Evolutionary conservation across 768 basidiomycete genomes (phyloP).

Genomic region (Tylopilus felleus): DNA sequence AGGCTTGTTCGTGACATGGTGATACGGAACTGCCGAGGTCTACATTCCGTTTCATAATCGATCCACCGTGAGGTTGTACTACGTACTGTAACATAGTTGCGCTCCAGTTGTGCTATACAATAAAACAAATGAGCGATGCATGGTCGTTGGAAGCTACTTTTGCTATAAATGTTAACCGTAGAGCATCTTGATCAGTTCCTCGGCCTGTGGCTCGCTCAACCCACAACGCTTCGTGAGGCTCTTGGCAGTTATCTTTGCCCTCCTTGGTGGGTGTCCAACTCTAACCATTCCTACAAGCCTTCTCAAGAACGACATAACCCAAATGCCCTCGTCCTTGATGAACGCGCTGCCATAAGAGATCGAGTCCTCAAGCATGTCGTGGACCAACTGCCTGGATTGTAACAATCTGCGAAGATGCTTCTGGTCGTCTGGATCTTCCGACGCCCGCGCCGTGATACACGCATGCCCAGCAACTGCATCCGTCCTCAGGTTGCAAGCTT

Average conservation of each 20-base stretch:
- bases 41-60: slow-evolving; percentile 4
- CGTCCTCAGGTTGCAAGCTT: slow-evolving; percentile 6
- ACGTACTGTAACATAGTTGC: slow-evolving; percentile 1
- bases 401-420: slow-evolving; percentile 6
- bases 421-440: not conserved
- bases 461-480: slow-evolving; percentile 24
- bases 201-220: slow-evolving; percentile 17
- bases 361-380: slow-evolving; percentile 22
- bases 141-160: too few relatives aligned
- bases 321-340: slow-evolving; percentile 11
- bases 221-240: slow-evolving; percentile 17
- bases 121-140: not conserved
- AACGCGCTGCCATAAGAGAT: slow-evolving; percentile 16
- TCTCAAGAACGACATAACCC: slow-evolving; percentile 26
- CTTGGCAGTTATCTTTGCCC: slow-evolving; percentile 7
- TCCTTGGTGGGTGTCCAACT: slow-evolving; percentile 5
- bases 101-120: not conserved
- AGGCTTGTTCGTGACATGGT: slow-evolving; percentile 11
- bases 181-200: slow-evolving; percentile 14
- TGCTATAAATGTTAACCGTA: not conserved
- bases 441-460: slow-evolving; percentile 25
- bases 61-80: not conserved
- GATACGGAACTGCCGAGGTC: slow-evolving; percentile 8
- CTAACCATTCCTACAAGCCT: slow-evolving; percentile 16
- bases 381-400: slow-evolving; percentile 15